A percentile compares a stretch with the other conserved stretches of the same genome.
phyloP scores from a whole-genome alignment of 805 yeast genomes.

The Ogataea polymorpha region DNA sequence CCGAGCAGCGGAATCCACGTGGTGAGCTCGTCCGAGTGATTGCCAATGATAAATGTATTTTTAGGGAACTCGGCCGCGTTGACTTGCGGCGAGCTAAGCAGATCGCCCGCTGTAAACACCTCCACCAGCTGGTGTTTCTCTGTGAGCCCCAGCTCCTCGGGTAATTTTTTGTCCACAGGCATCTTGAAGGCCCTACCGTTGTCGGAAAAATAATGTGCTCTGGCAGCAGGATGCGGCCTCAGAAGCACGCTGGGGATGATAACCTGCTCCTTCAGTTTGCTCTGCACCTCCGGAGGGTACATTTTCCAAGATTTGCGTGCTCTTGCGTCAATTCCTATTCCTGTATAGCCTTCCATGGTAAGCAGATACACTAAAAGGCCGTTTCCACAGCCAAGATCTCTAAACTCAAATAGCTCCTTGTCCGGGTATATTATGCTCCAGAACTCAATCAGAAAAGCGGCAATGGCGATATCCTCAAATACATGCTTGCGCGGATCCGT shows the following conservation, averaged over 20 bases:
- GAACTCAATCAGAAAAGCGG: slow-evolving; percentile 85
- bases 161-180: slow-evolving; percentile 35
- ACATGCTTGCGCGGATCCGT: slow-evolving; percentile 96
- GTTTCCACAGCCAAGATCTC: slow-evolving; percentile 95
- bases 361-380: slow-evolving; percentile 80
- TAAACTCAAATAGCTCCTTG: slow-evolving; percentile 55
- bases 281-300: slow-evolving; percentile 65
- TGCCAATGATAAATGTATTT: slow-evolving; percentile 83
- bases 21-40: slow-evolving; percentile 92
- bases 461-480: slow-evolving; percentile 93
- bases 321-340: slow-evolving; percentile 87
- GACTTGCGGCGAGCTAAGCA: slow-evolving; percentile 51
- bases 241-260: slow-evolving; percentile 74
- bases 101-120: slow-evolving; percentile 50
- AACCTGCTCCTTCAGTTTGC: slow-evolving; percentile 65
- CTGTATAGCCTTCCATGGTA: slow-evolving; percentile 73
- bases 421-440: slow-evolving; percentile 56
- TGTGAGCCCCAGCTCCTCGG: slow-evolving; percentile 16
- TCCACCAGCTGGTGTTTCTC: slow-evolving; percentile 44
- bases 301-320: slow-evolving; percentile 82
- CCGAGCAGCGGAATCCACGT: slow-evolving; percentile 92
- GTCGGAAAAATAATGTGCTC: slow-evolving; percentile 51
- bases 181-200: slow-evolving; percentile 62
- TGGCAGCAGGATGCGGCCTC: slow-evolving; percentile 65
- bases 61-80: slow-evolving; percentile 64